Base-by-base conservation (phyloP, 495 filamentous ascomycete genomes). In the Penicillium odoratum region DNA sequence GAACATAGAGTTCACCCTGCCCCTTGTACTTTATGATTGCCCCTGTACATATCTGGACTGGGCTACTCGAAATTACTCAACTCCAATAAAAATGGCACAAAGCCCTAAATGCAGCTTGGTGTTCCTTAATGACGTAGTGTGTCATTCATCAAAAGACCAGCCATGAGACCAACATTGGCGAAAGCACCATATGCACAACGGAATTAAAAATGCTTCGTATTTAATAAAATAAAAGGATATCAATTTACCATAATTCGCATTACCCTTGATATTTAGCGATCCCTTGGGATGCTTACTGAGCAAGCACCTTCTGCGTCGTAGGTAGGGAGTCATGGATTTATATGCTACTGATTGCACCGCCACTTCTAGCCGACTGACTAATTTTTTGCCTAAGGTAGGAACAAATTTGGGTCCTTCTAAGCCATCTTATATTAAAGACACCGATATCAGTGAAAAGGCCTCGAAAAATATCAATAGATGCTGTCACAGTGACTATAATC, bases 111-210 rank as follows among this genome's bases (percentile, higher is more conserved):
- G 38, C 43, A 15, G n/a, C 25, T 34, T 34, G 18, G 15, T 55
- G 43, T 18, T 55, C 43, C 21, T 55, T 26, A 4, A 0, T 26
- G 29, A 28, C 30, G 25, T 54, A 26, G 34, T 55, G 53, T 7
- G 21, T 15, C 44, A 31, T 49, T 0, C 33, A 38, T 16, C 25
- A 49, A 49, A 15, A 56, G 34, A n/a, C 30, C 21, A 42, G 53
- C 53, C 7, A 56, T 11, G 28, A 56, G 53, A 9, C 33, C 45
- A 7, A 31, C 53, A 4, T 10, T 16, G 16, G 53, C 52, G 44
- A 54, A 46, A 33, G 52, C 52, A 18, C 46, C 52, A 46, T 54
- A 36, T 55, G 16, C 43, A 25, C 18, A 26, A 46, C n/a, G 2
- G 3, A 10, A n/a, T 33, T 1, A 40, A 4, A 40, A 16, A 16